Evolutionary conservation across 208 protist genomes (phyloP).

Genomic region (Naegleria lovaniensis): DNA sequence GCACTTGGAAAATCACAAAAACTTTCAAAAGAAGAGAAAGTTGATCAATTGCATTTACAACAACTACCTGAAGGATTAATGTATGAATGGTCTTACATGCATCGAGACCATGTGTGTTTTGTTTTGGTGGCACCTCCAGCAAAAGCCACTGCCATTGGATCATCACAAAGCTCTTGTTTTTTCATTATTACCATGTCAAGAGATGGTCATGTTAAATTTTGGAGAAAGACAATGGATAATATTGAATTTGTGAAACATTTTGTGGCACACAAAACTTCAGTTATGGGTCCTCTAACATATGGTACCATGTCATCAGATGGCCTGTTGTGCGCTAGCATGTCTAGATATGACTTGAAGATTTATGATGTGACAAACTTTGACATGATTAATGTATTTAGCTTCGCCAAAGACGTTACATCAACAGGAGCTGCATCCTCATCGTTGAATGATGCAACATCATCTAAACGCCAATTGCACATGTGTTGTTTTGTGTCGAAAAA

Average conservation of each 20-base stretch:
- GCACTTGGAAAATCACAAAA: not conserved
- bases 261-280: constrained; percentile 51
- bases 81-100: constrained; percentile 78
- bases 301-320: constrained; percentile 47
- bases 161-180: constrained; percentile 38
- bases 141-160: not conserved
- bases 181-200: constrained; percentile 65
- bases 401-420: not conserved
- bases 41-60: not conserved
- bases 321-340: constrained; percentile 41
- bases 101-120: constrained; percentile 59
- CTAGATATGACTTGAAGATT: constrained; percentile 68
- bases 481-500: not conserved
- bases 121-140: constrained; percentile 35
- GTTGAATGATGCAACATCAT: not conserved
- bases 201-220: constrained; percentile 81
- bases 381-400: constrained; percentile 37
- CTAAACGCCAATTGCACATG: not conserved
- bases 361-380: constrained; percentile 79
- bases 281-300: not conserved
- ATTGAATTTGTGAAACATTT: constrained; percentile 84
- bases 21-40: not conserved
- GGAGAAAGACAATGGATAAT: constrained; percentile 63
- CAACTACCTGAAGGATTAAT: constrained; percentile 53
- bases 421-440: not conserved